Evolutionary conservation across 2,329 filamentous ascomycete genomes (phyloP).

Genomic region (Achaetomium macrosporum): DNA sequence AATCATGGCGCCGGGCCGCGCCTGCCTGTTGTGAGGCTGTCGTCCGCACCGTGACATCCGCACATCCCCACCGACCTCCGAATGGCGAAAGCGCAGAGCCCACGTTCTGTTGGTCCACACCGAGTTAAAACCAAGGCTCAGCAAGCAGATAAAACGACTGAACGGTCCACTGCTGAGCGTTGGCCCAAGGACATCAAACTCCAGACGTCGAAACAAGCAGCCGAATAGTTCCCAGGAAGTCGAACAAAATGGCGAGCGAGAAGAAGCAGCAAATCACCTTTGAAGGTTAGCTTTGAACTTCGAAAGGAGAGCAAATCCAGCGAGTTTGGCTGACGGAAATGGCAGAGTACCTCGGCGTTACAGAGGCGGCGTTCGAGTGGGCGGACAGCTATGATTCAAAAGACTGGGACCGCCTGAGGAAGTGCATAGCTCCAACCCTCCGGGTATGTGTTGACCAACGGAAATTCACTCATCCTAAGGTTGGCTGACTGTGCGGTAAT

Average conservation of each 20-base stretch:
- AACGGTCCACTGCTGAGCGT: background rate
- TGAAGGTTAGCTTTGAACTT: slow-evolving; percentile 19
- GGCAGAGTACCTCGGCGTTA: slow-evolving; percentile 45
- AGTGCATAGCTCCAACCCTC: slow-evolving; percentile 57
- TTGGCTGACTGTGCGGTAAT: background rate
- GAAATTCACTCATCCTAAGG: background rate
- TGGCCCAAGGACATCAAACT: background rate
- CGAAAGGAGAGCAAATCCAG: slow-evolving; percentile 23
- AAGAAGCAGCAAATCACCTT: slow-evolving; percentile 26
- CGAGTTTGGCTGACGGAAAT: slow-evolving; percentile 44
- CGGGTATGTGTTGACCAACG: slow-evolving; percentile 32
- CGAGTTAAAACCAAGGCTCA: background rate
- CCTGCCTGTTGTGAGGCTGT: background rate
- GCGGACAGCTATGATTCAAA: slow-evolving; percentile 62
- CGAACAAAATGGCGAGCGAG: slow-evolving; percentile 20
- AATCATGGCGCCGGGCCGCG: background rate
- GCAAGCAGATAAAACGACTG: slow-evolving; percentile 1
- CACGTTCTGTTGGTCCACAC: background rate
- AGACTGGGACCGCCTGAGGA: slow-evolving; percentile 55
- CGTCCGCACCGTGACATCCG: slow-evolving; percentile 1
- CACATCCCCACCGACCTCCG: slow-evolving; percentile 27
- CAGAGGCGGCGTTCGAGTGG: slow-evolving; percentile 52
- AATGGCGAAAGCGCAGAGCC: slow-evolving; percentile 7
- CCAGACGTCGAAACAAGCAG: background rate
- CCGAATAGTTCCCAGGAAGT: background rate